A percentile compares a stretch with the other conserved stretches of the same genome.
phyloP scores from a whole-genome alignment of 139 green algal genomes.

The Yamagishiella unicocca region DNA sequence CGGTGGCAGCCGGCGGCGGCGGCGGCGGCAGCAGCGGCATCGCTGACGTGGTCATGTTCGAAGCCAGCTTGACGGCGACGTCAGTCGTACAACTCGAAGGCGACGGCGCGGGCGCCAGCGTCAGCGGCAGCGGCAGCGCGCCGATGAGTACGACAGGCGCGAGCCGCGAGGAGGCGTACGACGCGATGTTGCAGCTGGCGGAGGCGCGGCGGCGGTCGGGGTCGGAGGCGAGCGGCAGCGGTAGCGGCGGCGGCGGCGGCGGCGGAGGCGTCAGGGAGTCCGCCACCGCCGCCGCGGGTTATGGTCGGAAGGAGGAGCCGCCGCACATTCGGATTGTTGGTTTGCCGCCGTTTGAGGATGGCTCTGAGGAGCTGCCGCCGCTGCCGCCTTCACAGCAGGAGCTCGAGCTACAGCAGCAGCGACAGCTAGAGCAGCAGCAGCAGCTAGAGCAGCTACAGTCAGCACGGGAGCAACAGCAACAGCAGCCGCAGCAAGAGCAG shows the following conservation, averaged over 20 bases:
- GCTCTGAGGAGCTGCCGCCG: neutral
- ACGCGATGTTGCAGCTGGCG: conserved; percentile 29
- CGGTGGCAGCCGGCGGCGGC: neutral
- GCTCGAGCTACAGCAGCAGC: conserved; percentile 8
- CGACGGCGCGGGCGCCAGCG: neutral
- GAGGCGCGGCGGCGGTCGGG: conserved; percentile 11
- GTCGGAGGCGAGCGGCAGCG: neutral
- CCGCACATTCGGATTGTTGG: neutral
- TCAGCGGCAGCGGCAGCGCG: neutral
- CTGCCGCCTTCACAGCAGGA: conserved; percentile 25
- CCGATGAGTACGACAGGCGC: no score
- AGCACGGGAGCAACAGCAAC: conserved; percentile 1
- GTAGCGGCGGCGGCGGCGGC: neutral
- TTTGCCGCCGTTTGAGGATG: conserved; percentile 12
- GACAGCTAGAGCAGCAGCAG: conserved; percentile 27
- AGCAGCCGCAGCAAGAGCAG: neutral
- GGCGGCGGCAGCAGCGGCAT: neutral
- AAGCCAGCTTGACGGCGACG: conserved; percentile 3
- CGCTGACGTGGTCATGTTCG: conserved; percentile 10
- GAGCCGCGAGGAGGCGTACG: conserved; percentile 7
- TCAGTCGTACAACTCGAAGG: neutral
- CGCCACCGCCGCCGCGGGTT: conserved; percentile 38
- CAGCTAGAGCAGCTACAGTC: neutral
- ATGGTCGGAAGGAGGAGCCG: neutral
- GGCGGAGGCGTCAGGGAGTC: neutral